Evolutionary conservation across 2,329 filamentous ascomycete species (phyloP).

Genomic region (Claviceps sp.): DNA sequence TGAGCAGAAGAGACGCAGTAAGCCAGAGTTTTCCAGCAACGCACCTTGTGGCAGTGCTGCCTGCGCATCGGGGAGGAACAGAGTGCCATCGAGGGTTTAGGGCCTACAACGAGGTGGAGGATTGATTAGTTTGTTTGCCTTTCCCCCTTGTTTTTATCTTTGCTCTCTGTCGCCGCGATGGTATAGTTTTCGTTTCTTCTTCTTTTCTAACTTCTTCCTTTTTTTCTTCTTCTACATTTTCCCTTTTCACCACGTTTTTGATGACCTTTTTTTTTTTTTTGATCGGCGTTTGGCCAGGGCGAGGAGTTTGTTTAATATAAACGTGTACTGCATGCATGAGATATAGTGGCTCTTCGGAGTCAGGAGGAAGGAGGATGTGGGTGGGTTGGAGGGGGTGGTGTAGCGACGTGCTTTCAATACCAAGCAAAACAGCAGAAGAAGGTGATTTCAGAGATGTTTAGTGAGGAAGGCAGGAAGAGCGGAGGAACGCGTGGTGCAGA

Average conservation of each 20-base stretch:
- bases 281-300: slow-evolving; percentile 12
- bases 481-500: too few relatives aligned
- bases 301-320: slow-evolving; percentile 5
- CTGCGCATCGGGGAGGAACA: not conserved
- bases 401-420: slow-evolving; percentile 11
- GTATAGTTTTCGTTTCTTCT: not conserved
- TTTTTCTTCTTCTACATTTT: slow-evolving; percentile 1
- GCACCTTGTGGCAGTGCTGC: not conserved
- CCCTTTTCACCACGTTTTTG: slow-evolving; percentile 5
- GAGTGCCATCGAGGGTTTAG: not conserved
- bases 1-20: not conserved
- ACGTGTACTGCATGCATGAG: slow-evolving; percentile 12
- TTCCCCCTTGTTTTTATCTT: slow-evolving; percentile 2
- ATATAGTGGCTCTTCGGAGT: slow-evolving; percentile 6
- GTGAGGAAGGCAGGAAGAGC: too few relatives aligned
- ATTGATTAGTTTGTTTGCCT: not conserved
- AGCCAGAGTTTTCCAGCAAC: not conserved
- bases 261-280: slow-evolving; percentile 6
- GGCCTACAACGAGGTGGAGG: not conserved
- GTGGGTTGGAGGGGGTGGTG: slow-evolving; percentile 2
- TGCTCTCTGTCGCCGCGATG: not conserved
- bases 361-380: not conserved
- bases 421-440: slow-evolving; percentile 9
- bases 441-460: not conserved
- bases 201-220: not conserved